Base-by-base conservation (phyloP, 2,329 filamentous ascomycete species). In the Penicillium sumatraense region DNA sequence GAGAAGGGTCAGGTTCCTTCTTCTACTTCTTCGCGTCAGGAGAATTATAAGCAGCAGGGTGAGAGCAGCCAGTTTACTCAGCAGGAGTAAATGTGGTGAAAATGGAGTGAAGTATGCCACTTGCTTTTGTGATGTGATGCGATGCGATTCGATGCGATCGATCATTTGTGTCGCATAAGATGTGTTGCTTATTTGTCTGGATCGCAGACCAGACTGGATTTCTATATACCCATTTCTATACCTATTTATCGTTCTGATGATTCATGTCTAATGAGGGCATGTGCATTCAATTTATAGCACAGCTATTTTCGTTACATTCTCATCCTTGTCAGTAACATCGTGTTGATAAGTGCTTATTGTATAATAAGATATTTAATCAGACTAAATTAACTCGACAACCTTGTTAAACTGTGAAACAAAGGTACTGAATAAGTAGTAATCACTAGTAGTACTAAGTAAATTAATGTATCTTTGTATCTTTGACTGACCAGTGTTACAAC, bases 1-100 rank as follows among this genome's bases (percentile, higher is more conserved):
- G 67, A 70, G 56, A 71, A 70, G 57, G 61, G 56, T 13, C 51
- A 48, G 20, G 33, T 49, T 11, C 51, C 48, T 26, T 56, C 51
- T 18, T 47, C 47, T 21, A 63, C 52, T 18, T 47, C 54, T 23
- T 56, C 59, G 47, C 46, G 56, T 42, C 56, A 53, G 16, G 60
- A 60, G 3, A 18, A 54, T n/a, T 20, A 35, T 20, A 38, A 45
- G 33, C 38, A 55, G 41, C 41, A 62, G 40, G 36, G 10, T 8
- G 36, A 54, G 33, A 49, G 31, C 10, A 40, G 29, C 18, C 38
- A 40, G 42, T 10, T 46, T 14, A 13, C 44, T 10, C 40, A 50
- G 46, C 7, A 26, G 20, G 21, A 38, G 10, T 41, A 11, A 20
- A 21, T 3, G 20, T 10, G 20, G 2, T 5, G n/a, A 13, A 7